Evolutionary conservation across 495 filamentous ascomycete genomes (phyloP).

Genomic region (Margaritispora aquatica): DNA sequence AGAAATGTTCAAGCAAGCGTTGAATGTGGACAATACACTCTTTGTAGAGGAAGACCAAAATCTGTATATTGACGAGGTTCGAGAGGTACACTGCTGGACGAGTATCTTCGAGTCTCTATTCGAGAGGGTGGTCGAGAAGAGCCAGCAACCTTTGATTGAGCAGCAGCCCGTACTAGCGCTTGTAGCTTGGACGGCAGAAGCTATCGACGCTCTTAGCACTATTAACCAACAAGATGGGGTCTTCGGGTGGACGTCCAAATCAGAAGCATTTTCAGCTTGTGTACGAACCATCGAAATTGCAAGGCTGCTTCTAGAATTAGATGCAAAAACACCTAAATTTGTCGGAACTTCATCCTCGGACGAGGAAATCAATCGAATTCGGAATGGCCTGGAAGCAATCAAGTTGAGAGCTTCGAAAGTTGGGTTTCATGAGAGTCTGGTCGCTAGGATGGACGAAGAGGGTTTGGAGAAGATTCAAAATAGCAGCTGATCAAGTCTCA

Average conservation of each 20-base stretch:
- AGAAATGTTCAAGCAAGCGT: conserved; percentile 37
- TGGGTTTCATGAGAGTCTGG: neutral
- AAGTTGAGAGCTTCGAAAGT: neutral
- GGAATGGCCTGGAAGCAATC: neutral
- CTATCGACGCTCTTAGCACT: conserved; percentile 42
- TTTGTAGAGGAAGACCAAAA: conserved; percentile 92
- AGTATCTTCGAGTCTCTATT: conserved; percentile 15
- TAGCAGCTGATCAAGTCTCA: too few relatives aligned
- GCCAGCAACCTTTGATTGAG: neutral
- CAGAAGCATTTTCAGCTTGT: conserved; percentile 61
- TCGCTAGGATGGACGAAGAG: too few relatives aligned
- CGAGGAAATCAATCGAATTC: neutral
- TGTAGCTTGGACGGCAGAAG: conserved; percentile 50
- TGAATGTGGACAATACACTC: conserved; percentile 60
- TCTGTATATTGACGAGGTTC: conserved; percentile 72
- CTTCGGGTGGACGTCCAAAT: conserved; percentile 67
- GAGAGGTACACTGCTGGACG: conserved; percentile 61
- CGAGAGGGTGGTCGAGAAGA: conserved; percentile 14
- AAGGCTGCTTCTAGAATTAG: neutral
- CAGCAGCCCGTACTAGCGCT: conserved; percentile 14
- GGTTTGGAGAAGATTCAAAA: too few relatives aligned
- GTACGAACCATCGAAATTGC: conserved; percentile 50
- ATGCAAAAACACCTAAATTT: neutral
- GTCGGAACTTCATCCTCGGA: neutral
- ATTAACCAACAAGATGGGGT: conserved; percentile 49